phyloP scores from a whole-genome alignment of 306 rosid genomes.

The Sicyos edulis region DNA sequence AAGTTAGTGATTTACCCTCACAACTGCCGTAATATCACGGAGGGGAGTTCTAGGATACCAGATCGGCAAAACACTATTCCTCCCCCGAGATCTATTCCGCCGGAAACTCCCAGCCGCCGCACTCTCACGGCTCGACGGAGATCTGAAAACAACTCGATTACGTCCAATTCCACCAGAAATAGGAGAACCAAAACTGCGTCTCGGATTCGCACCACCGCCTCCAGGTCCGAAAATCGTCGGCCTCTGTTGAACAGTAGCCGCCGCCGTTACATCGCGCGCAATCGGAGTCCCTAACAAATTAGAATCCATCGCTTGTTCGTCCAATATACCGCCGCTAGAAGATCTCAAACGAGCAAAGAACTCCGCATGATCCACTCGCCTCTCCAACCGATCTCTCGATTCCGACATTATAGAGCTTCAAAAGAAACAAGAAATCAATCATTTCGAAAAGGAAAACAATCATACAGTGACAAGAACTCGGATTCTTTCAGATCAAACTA shows the following conservation, averaged over 20 bases:
- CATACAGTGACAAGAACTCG: constrained; percentile 5
- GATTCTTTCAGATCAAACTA: not conserved
- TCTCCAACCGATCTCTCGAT: constrained; percentile 47
- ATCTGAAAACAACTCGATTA: constrained; percentile 17
- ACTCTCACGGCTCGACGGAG: constrained; percentile 28
- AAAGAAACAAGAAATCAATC: not conserved
- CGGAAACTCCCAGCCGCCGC: constrained; percentile 22
- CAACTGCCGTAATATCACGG: constrained; percentile 50
- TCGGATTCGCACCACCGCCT: constrained; percentile 12
- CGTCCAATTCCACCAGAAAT: constrained; percentile 31
- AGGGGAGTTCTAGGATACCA: constrained; percentile 88
- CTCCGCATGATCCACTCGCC: constrained; percentile 35
- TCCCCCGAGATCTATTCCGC: constrained; percentile 30
- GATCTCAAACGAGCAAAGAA: constrained; percentile 35
- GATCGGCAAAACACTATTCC: constrained; percentile 46
- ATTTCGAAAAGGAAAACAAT: not conserved
- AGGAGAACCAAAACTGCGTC: constrained; percentile 29
- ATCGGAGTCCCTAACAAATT: constrained; percentile 26
- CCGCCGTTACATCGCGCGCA: too few species aligned
- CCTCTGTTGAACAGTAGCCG: constrained; percentile 17
- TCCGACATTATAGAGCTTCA: constrained; percentile 44
- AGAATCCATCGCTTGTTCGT: constrained; percentile 12
- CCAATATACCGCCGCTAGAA: constrained; percentile 16
- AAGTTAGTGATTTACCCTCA: constrained; percentile 33
- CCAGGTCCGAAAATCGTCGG: constrained; percentile 24